Evolutionary conservation across 1,284 basidiomycete genomes (phyloP).

Genomic region (Vanrija sp.): DNA sequence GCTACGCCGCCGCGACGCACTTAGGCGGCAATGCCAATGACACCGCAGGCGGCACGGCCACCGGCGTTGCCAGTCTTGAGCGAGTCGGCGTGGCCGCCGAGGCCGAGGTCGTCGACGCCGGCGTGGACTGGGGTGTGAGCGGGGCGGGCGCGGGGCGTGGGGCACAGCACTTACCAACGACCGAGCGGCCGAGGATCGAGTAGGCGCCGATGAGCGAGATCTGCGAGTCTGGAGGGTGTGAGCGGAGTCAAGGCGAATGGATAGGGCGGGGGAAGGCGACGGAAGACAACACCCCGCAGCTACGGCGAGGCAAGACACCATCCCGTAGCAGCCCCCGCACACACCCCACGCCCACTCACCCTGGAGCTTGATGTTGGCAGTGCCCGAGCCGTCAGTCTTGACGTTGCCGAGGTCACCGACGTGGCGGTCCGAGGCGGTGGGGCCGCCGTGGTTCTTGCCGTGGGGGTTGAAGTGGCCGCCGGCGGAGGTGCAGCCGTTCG

Average conservation of each 20-base stretch:
- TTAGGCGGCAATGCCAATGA: slow-evolving; percentile 51
- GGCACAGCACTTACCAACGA: slow-evolving; percentile 12
- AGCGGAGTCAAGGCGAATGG: neutral
- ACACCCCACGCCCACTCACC: slow-evolving; percentile 22
- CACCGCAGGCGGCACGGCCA: slow-evolving; percentile 66
- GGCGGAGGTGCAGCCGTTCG: slow-evolving; percentile 63
- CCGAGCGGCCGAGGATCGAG: slow-evolving; percentile 64
- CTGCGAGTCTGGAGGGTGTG: slow-evolving; percentile 51
- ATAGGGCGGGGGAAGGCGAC: neutral
- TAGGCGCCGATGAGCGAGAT: slow-evolving; percentile 66
- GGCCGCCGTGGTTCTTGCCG: slow-evolving; percentile 61
- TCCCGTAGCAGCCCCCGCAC: too few species aligned
- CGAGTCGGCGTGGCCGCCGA: slow-evolving; percentile 63
- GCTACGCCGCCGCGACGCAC: neutral
- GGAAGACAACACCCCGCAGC: too few species aligned
- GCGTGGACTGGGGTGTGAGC: slow-evolving; percentile 56
- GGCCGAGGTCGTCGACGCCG: slow-evolving; percentile 69
- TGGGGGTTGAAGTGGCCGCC: slow-evolving; percentile 74
- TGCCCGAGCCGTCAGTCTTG: slow-evolving; percentile 57
- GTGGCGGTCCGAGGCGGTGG: slow-evolving; percentile 59
- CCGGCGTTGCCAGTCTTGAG: slow-evolving; percentile 72
- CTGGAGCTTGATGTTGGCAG: slow-evolving; percentile 57
- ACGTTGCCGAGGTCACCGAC: slow-evolving; percentile 72
- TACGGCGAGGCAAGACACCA: too few species aligned
- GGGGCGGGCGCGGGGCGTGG: slow-evolving; percentile 52